Base-by-base conservation (phyloP, 2,329 filamentous ascomycete genomes). In the Aspergillus brunneoviolaceus region DNA sequence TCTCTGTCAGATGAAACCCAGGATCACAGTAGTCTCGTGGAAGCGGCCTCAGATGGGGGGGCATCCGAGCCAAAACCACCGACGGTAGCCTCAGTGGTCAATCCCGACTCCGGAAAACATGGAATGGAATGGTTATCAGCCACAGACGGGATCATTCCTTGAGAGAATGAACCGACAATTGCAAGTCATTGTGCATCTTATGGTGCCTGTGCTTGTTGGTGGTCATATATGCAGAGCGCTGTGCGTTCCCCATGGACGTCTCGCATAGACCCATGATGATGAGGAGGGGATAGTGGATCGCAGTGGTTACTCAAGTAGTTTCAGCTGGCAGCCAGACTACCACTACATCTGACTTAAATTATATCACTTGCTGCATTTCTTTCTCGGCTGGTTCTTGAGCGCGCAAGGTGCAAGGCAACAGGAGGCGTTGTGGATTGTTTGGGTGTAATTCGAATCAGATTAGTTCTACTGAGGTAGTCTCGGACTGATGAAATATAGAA, bases 141-240 rank as follows among this genome's bases (percentile, higher is more conserved):
- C n/a, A 66, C 64, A n/a, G 64, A 66, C 29, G 64, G 64, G 4
- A 59, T 65, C 31, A 48, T 65, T 49, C 63, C 59, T 5, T 63
- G 45, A 58, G 4, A 39, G 12, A 29, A 23, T 23, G 31, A 29
- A 51, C 50, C 23, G 49, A 42, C 5, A 5, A 4, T 16, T 35
- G 33, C 33, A 35, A 12, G 33, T 6, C 14, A 12, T 35, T 35
- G 14, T 35, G 33, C 3, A 16, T 16, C 5, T 12, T 5, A 35
- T 35, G 1, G 33, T 35, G 33, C 16, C 33, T 12, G 33, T 35
- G 16, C 23, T 16, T 35, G 33, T 16, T 16, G 5, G 12, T 47
- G 47, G 52, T 27, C 47, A 27, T 47, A 29, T 39, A 48, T 25
- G 51, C 51, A 19, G 51, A 19, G 51, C 51, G 51, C 23, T 54